Evolutionary conservation across 2,329 filamentous ascomycete species (phyloP).

Genomic region (Penicillium sp.): DNA sequence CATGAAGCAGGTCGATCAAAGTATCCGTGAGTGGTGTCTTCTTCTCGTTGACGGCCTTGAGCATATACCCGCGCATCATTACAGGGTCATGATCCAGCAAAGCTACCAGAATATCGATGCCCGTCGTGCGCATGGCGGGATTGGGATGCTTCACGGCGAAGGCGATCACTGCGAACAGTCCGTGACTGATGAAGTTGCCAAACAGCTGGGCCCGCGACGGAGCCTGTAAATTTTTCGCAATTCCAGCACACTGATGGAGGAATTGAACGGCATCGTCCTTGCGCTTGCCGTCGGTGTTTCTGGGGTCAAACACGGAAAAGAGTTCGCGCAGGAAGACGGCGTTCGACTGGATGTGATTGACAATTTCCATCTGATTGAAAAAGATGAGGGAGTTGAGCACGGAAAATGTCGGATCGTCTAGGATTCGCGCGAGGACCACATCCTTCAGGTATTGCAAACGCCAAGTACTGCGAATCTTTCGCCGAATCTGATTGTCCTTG

Average conservation of each 20-base stretch:
- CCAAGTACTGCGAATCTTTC: constrained; percentile 95
- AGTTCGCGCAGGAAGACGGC: constrained; percentile 74
- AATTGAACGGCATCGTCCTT: constrained; percentile 95
- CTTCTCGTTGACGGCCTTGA: constrained; percentile 86
- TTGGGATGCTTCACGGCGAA: constrained; percentile 85
- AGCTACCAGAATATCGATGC: constrained; percentile 87
- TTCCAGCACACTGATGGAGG: constrained; percentile 91
- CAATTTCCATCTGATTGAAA: constrained; percentile 98
- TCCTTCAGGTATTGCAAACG: constrained; percentile 96
- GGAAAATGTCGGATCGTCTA: constrained; percentile 96
- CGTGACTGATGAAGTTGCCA: constrained; percentile 83
- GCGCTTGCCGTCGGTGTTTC: constrained; percentile 62
- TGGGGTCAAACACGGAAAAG: constrained; percentile 76
- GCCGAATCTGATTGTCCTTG: constrained; percentile 73
- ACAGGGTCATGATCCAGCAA: constrained; percentile 94
- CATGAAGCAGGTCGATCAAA: constrained; percentile 83
- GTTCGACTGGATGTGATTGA: constrained; percentile 88
- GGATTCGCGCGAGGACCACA: constrained; percentile 91
- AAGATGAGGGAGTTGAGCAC: constrained; percentile 97
- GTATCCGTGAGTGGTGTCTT: constrained; percentile 84
- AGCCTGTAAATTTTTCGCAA: constrained; percentile 90
- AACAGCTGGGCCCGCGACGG: constrained; percentile 78
- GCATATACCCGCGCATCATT: constrained; percentile 90
- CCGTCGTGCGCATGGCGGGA: constrained; percentile 81
- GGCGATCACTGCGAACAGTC: constrained; percentile 84